phyloP scores from a whole-genome alignment of 2,329 filamentous ascomycete genomes.

The Sarocladium strictum region DNA sequence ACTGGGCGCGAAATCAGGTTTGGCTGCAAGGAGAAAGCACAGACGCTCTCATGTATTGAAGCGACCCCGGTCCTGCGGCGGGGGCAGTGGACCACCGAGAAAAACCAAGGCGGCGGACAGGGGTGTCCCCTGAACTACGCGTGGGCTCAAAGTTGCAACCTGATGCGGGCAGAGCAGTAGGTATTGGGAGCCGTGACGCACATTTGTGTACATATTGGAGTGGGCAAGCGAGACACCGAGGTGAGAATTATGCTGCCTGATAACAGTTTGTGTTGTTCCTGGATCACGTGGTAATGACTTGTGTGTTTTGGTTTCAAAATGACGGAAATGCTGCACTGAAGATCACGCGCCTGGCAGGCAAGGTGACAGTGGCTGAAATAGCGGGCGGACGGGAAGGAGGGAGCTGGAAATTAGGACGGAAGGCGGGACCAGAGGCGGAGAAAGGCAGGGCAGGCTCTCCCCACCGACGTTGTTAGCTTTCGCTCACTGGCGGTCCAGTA shows the following conservation, averaged over 20 bases:
- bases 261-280: background rate
- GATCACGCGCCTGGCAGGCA: background rate
- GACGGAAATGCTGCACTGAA: background rate
- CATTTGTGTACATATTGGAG: background rate
- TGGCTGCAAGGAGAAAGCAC: conserved; percentile 8
- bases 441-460: background rate
- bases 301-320: background rate
- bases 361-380: conserved; percentile 1
- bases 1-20: conserved; percentile 8
- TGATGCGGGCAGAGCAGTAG: background rate
- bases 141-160: conserved; percentile 1
- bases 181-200: background rate
- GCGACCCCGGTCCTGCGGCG: background rate
- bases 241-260: background rate
- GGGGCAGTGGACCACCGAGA: background rate
- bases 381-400: conserved; percentile 4
- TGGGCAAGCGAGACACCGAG: background rate
- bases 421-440: conserved; percentile 7
- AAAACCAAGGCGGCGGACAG: conserved; percentile 5
- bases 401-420: conserved; percentile 6
- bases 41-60: background rate
- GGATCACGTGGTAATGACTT: background rate
- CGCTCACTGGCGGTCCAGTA: background rate
- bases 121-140: background rate
- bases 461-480: too few species aligned